These are phyloP conservation scores for Pichia kluyveri DNA, from an alignment of 805 yeast genomes.

Conservation along the genomic window DNA sequence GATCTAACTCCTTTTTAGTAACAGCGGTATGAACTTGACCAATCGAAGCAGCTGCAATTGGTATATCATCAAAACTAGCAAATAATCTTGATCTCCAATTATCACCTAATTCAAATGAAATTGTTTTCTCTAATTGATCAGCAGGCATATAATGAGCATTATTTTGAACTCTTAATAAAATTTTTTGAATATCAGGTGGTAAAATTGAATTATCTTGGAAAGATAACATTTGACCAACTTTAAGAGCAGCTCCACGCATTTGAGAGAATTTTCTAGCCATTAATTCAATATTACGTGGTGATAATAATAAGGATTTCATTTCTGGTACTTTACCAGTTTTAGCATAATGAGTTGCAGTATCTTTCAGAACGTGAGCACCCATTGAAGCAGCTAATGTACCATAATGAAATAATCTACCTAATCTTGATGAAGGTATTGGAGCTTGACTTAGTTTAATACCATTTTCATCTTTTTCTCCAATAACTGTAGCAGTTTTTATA, in stretches of 20 bases:
- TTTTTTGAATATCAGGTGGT: slow-evolving; percentile 77
- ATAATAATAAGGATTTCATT: slow-evolving; percentile 53
- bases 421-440: slow-evolving; percentile 76
- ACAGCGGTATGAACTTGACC: slow-evolving; percentile 93
- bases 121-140: slow-evolving; percentile 70
- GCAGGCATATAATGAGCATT: slow-evolving; percentile 96
- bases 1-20: slow-evolving; percentile 46
- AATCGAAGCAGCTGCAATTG: slow-evolving; percentile 95
- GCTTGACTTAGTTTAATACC: slow-evolving; percentile 47
- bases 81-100: slow-evolving; percentile 68
- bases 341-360: slow-evolving; percentile 63
- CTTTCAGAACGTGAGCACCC: slow-evolving; percentile 74
- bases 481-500: slow-evolving; percentile 1
- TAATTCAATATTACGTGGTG: slow-evolving; percentile 77
- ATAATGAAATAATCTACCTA: slow-evolving; percentile 87
- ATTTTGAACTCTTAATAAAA: slow-evolving; percentile 79
- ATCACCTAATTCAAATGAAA: slow-evolving; percentile 64
- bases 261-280: slow-evolving; percentile 81
- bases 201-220: slow-evolving; percentile 84
- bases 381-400: slow-evolving; percentile 89
- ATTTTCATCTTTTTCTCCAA: slow-evolving; percentile 28
- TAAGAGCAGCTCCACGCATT: slow-evolving; percentile 99
- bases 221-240: slow-evolving; percentile 93
- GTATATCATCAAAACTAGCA: slow-evolving; percentile 71
- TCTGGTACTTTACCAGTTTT: slow-evolving; percentile 35